These are phyloP conservation scores for Rhododendron simsii DNA, from an alignment of 148 eudicot genomes.

Conservation along the genomic window DNA sequence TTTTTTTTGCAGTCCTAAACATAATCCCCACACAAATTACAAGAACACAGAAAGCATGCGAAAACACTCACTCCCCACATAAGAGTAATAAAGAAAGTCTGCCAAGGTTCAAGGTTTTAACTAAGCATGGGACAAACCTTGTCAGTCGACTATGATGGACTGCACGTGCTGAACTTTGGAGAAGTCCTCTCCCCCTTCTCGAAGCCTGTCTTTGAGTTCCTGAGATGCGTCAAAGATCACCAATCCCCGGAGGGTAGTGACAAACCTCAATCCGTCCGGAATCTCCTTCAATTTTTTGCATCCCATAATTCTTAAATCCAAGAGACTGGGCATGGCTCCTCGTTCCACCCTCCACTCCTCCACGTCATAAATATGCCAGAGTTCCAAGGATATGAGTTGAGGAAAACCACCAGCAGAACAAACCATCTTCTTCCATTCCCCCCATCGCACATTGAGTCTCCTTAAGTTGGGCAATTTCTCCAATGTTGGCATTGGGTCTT, in stretches of 20 bases:
- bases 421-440: slow-evolving; percentile 7
- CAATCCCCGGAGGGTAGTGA: slow-evolving; percentile 2
- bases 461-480: slow-evolving; percentile 15
- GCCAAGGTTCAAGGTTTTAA: too few relatives aligned
- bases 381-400: not conserved
- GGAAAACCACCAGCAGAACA: slow-evolving; percentile 8
- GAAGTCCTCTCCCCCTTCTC: not conserved
- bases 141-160: not conserved
- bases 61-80: too few relatives aligned
- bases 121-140: too few relatives aligned
- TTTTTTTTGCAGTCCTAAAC: too few relatives aligned
- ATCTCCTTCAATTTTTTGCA: not conserved
- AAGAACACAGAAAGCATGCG: too few relatives aligned
- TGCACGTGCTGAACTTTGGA: slow-evolving; percentile 14
- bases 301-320: not conserved
- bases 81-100: too few relatives aligned
- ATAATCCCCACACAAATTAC: too few relatives aligned
- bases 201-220: not conserved
- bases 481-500: slow-evolving; percentile 20
- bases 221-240: not conserved
- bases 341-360: slow-evolving; percentile 14
- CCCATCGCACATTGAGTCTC: not conserved
- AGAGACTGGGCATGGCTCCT: slow-evolving; percentile 21
- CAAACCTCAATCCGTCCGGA: slow-evolving; percentile 13
- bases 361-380: not conserved